Evolutionary conservation across 1,139 yeast genomes (phyloP).

Genomic region (Zygosaccharomyces pseudobailii): DNA sequence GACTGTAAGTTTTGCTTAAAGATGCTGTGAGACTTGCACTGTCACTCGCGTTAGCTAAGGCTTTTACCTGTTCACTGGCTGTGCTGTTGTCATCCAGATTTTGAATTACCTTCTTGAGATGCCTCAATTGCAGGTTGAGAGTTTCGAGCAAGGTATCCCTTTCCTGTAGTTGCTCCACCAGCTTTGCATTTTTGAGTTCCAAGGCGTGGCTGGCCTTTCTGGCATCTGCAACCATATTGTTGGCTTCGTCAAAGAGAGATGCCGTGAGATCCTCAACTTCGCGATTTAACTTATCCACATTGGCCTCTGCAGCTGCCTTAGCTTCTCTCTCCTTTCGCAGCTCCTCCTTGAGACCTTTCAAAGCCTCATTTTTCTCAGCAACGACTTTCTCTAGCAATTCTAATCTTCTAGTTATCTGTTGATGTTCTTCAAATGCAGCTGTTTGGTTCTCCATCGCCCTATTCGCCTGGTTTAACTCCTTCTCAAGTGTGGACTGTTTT

Average conservation of each 20-base stretch:
- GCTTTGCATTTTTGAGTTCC: conserved; percentile 45
- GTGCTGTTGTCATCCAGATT: conserved; percentile 39
- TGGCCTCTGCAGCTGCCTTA: conserved; percentile 51
- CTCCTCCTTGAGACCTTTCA: conserved; percentile 34
- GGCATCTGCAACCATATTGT: conserved; percentile 71
- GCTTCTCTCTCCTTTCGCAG: conserved; percentile 37
- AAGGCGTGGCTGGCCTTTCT: conserved; percentile 52
- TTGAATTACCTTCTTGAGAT: conserved; percentile 57
- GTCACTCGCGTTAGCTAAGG: conserved; percentile 17
- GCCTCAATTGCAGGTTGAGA: conserved; percentile 63
- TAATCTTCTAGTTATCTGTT: conserved; percentile 13
- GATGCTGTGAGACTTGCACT: conserved; percentile 15
- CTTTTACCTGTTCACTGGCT: conserved; percentile 17
- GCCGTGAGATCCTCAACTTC: conserved; percentile 79
- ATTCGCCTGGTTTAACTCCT: conserved; percentile 29
- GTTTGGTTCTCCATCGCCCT: conserved; percentile 24
- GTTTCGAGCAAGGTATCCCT: conserved; percentile 64
- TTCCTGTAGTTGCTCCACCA: conserved; percentile 65
- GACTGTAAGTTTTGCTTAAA: conserved; percentile 15
- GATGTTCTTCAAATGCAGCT: conserved; percentile 13
- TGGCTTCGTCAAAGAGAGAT: conserved; percentile 74
- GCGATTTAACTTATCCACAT: conserved; percentile 52
- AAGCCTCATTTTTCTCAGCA: conserved; percentile 36
- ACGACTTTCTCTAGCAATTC: conserved; percentile 34
- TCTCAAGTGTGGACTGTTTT: conserved; percentile 51